Evolutionary conservation across 192 early-diverging fungal species (phyloP).

Genomic region (Thoreauomyces humboldtii): DNA sequence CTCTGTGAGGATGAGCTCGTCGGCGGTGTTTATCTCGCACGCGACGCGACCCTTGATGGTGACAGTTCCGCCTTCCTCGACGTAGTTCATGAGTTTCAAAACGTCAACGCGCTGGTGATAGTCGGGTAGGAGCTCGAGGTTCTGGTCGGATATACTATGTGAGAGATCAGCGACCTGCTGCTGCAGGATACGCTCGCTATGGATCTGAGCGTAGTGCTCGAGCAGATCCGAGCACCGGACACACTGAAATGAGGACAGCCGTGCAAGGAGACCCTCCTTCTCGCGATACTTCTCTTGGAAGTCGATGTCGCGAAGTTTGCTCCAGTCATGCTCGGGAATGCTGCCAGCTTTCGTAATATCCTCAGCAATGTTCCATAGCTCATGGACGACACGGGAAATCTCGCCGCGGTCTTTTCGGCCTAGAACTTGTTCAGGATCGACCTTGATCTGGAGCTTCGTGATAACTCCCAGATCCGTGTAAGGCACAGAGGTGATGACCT

Average conservation of each 20-base stretch:
- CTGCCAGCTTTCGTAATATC: slow-evolving; percentile 28
- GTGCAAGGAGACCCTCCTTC: slow-evolving; percentile 51
- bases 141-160: slow-evolving; percentile 82
- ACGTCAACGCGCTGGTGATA: slow-evolving; percentile 87
- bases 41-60: slow-evolving; percentile 95
- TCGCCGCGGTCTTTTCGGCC: slow-evolving; percentile 11
- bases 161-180: slow-evolving; percentile 71
- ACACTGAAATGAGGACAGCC: slow-evolving; percentile 63
- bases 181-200: slow-evolving; percentile 62
- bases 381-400: slow-evolving; percentile 25
- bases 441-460: slow-evolving; percentile 44
- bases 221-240: slow-evolving; percentile 72
- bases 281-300: slow-evolving; percentile 74
- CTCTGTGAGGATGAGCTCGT: slow-evolving; percentile 92
- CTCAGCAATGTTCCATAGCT: slow-evolving; percentile 32
- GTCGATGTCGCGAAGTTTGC: slow-evolving; percentile 81
- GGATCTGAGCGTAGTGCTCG: slow-evolving; percentile 60
- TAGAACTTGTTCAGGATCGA: slow-evolving; percentile 1
- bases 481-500: slow-evolving; percentile 45
- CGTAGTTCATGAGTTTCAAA: slow-evolving; percentile 73
- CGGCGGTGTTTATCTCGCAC: slow-evolving; percentile 96
- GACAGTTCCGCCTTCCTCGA: slow-evolving; percentile 82
- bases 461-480: slow-evolving; percentile 58
- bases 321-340: slow-evolving; percentile 76
- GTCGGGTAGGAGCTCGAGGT: slow-evolving; percentile 89